A percentile compares a stretch with the other conserved stretches of the same genome.
Evolutionary conservation across 805 yeast species (phyloP).

Genomic region (Vanderwaltozyma verrucispora): DNA sequence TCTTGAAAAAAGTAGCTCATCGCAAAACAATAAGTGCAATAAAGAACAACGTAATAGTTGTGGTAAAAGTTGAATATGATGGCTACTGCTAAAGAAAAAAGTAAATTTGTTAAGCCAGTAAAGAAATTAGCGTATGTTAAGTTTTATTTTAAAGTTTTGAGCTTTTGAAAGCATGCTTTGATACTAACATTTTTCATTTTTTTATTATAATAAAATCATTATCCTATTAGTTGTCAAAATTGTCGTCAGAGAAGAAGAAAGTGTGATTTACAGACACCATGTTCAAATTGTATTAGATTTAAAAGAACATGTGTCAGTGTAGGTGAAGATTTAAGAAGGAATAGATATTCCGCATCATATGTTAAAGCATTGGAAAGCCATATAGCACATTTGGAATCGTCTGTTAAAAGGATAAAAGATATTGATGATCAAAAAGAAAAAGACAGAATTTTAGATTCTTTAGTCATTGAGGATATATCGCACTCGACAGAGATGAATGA

Average conservation of each 20-base stretch:
- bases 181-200: too few species aligned
- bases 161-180: too few species aligned
- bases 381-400: conserved; percentile 14
- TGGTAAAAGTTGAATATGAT: too few species aligned
- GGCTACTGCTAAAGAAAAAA: too few species aligned
- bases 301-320: conserved; percentile 35
- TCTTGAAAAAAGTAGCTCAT: background rate
- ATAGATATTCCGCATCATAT: conserved; percentile 36
- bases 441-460: conserved; percentile 3
- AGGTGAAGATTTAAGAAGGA: conserved; percentile 35
- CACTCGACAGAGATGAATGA: background rate
- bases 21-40: too few species aligned
- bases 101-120: background rate
- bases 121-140: background rate
- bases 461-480: conserved; percentile 4
- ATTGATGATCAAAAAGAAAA: conserved; percentile 5
- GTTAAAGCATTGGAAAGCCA: conserved; percentile 32
- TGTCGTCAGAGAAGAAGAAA: conserved; percentile 29
- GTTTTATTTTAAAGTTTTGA: too few species aligned
- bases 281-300: conserved; percentile 35
- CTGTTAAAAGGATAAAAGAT: conserved; percentile 6
- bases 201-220: too few species aligned
- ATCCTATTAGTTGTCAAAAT: conserved; percentile 7
- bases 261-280: conserved; percentile 38
- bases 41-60: too few species aligned